These are phyloP conservation scores for Teratosphaeria epicoccoides DNA, from an alignment of 2,329 filamentous ascomycete species.

Conservation along the genomic window DNA sequence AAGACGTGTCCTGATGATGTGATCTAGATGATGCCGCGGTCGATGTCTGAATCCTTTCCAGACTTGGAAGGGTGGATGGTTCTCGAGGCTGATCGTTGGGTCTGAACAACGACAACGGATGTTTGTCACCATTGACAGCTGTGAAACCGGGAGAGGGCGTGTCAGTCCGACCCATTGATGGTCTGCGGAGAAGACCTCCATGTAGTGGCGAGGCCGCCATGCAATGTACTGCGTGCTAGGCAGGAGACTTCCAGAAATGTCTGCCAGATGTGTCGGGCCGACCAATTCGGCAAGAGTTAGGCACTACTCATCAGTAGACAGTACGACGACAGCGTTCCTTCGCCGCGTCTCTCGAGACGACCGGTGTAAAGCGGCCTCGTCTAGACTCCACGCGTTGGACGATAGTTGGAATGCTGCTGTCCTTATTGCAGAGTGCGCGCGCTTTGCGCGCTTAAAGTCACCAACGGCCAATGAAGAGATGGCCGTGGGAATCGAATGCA, in stretches of 20 bases:
- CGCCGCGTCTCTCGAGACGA: not conserved
- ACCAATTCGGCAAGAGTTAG: not conserved
- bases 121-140: constrained; percentile 22
- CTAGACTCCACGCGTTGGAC: not conserved
- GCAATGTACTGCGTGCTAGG: constrained; percentile 13
- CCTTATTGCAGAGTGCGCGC: not conserved
- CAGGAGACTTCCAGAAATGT: constrained; percentile 2
- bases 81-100: constrained; percentile 5
- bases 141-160: constrained; percentile 18
- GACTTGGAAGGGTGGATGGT: not conserved
- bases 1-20: not conserved
- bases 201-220: constrained; percentile 10
- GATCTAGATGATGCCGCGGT: not conserved
- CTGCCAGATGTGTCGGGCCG: constrained; percentile 5
- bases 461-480: not conserved
- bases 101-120: constrained; percentile 9
- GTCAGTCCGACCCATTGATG: constrained; percentile 11
- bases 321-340: not conserved
- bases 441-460: constrained; percentile 5
- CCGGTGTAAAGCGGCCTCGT: not conserved
- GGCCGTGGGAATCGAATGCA: not conserved
- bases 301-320: not conserved
- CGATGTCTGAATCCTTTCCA: not conserved
- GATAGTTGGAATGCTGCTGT: not conserved
- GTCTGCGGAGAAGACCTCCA: constrained; percentile 8